Evolutionary conservation across 768 basidiomycete species (phyloP), one percentile per base, ranked within the genome.

Genomic region (Termitomyces sp.): DNA sequence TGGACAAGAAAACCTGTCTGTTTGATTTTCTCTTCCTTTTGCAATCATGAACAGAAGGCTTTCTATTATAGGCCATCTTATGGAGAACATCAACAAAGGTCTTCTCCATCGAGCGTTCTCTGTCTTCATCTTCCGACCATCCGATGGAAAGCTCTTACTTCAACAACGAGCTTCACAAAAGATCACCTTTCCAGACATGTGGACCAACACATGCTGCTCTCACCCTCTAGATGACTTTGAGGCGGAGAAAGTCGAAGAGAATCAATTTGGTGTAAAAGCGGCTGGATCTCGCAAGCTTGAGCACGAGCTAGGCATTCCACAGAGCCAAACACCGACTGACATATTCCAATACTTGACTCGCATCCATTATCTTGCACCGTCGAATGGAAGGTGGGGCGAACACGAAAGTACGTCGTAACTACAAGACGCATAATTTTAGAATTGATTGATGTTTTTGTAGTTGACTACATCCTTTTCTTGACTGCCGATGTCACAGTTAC

Each of bases 181-280:
- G 79, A 99, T 99, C 70, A 99, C 97, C 7, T 99, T 99, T 77
- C 97, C 97, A 5, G 83, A 92, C 67, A 95, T 98, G 95, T 99
- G 97, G 97, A 99, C 97, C 35, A 99, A 99, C 74, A 98, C 97
- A 8, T 99, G 97, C 72, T 99, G 96, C 76, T 95, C 93, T 26
- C 96, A 99, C 70, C 96, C 96, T 18, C 79, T 99, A 52, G 87
- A 92, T 66, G 97, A 98, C 74, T 92, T 94, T 64, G 89, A 88
- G 61, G 82, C 84, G 64, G 89, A 94, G 75, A 93, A 88, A 75
- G 71, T 85, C 8, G 90, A 91, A 73, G 66, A 76, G 64, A 82
- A 85, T 38, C 91, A 97, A 71, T 77, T 83, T 67, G 95, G 95
- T 56, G 95, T 97, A 33, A 82, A 87, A 52, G 74, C 86, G 38